Evolutionary conservation across 352 stramenopile species (phyloP), one percentile per base, ranked within the genome.

Genomic region (Pythium apleroticum): DNA sequence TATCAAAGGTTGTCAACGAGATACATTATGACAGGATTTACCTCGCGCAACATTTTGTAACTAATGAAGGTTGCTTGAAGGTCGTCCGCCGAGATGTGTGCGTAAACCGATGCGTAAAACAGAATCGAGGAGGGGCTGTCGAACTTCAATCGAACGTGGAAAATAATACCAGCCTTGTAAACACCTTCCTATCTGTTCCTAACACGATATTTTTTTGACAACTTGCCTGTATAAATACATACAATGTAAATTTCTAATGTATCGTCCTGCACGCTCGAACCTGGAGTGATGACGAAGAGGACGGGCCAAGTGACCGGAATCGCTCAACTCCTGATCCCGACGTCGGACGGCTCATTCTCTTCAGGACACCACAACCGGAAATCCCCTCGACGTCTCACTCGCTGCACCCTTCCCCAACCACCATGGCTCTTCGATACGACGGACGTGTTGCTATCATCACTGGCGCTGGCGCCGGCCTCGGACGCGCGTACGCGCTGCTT

Each of bases 381-480:
- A 20, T 60, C 48, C 54, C 43, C 48, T 35, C 54, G 8, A 39
- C 43, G 35, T 53, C 10, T 8, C 43, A 27, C 43, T 3, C 19
- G 19, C 43, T n/a, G 17, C 63, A 62, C 63, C 53, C 41, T 22
- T 30, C 20, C 20, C 33, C 28, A 28, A 27, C 9, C 41, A 65
- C 49, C 43, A 73, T 73, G 66, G 66, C 66, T 73, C 80, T 91
- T 70, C 86, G 84, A 65, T 95, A 78, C 65, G 86, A 93, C 71
- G 76, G 73, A 66, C 74, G 84, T 58, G 84, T 95, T 25, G 86
- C 84, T 45, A 83, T 95, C 60, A 71, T 95, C 69, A 95, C 87
- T 15, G 87, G 87, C 43, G 81, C 87, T 11, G 87, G 84, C 27
- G 73, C 73, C 12, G 87, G 87, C 46, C 80, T 95, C 35, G 87